Evolutionary conservation across 768 basidiomycete species (phyloP).

Genomic region (Serendipita vermifera): DNA sequence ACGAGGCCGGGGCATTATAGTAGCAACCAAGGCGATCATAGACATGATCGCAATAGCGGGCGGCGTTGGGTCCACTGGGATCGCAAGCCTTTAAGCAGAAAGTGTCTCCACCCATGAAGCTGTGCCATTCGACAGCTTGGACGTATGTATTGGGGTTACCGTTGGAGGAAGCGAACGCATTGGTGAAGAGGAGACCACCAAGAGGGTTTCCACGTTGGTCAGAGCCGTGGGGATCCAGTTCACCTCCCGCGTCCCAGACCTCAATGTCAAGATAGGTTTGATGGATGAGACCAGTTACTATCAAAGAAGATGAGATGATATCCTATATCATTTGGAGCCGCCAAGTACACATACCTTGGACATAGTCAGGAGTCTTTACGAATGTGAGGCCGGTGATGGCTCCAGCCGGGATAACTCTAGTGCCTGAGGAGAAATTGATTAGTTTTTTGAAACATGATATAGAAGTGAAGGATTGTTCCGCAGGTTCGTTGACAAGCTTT

Average conservation of each 20-base stretch:
- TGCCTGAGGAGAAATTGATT: conserved; percentile 10
- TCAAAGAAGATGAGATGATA: no score
- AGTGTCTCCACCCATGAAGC: conserved; percentile 51
- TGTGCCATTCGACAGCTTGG: conserved; percentile 58
- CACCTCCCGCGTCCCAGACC: conserved; percentile 51
- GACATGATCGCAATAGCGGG: conserved; percentile 22
- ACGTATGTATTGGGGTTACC: conserved; percentile 21
- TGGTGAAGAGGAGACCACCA: conserved; percentile 58
- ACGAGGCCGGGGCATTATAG: conserved; percentile 59
- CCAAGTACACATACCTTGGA: conserved; percentile 13
- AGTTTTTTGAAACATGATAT: no score
- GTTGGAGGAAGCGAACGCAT: conserved; percentile 24
- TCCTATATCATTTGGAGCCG: no score
- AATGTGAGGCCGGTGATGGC: conserved; percentile 53
- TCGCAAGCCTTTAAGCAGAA: conserved; percentile 71
- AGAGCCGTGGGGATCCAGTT: conserved; percentile 65
- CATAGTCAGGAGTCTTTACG: conserved; percentile 36
- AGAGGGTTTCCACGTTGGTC: conserved; percentile 75
- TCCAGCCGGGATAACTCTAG: conserved; percentile 20
- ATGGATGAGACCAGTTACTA: conserved; percentile 50
- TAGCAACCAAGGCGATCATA: conserved; percentile 56
- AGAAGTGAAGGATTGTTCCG: no score
- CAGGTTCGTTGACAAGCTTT: no score
- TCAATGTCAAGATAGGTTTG: conserved; percentile 45
- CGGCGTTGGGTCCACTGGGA: conserved; percentile 36